phyloP scores from a whole-genome alignment of 1,284 basidiomycete genomes.

The Peniophora sp. region DNA sequence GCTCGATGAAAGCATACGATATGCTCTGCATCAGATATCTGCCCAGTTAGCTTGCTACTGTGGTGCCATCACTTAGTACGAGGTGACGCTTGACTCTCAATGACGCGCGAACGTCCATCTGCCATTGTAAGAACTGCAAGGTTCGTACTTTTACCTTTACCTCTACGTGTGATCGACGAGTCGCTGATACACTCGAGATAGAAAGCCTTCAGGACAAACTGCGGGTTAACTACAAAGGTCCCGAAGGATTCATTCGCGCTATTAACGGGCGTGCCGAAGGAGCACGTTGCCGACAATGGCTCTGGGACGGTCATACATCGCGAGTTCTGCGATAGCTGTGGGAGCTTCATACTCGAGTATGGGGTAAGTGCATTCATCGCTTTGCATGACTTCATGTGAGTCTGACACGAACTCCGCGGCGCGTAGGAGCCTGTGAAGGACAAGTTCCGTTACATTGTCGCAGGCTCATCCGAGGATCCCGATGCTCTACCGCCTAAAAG shows the following conservation, averaged over 20 bases:
- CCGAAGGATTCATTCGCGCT: conserved; percentile 13
- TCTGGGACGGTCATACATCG: conserved; percentile 13
- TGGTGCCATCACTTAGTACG: conserved; percentile 16
- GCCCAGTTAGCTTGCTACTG: conserved; percentile 21
- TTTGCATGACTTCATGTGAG: not conserved
- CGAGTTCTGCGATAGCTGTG: conserved; percentile 18
- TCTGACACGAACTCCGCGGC: not conserved
- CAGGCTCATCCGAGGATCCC: conserved; percentile 15
- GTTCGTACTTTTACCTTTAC: conserved; percentile 6
- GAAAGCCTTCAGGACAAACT: conserved; percentile 18
- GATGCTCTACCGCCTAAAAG: conserved; percentile 18
- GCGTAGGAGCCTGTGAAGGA: conserved; percentile 6
- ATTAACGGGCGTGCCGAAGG: conserved; percentile 11
- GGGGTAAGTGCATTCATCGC: conserved; percentile 8
- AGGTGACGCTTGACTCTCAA: conserved; percentile 14
- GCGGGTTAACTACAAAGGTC: conserved; percentile 16
- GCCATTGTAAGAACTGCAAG: conserved; percentile 22
- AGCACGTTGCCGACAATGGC: conserved; percentile 19
- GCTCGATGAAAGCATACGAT: no score
- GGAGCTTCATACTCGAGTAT: conserved; percentile 15
- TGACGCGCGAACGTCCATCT: conserved; percentile 17
- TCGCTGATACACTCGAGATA: conserved; percentile 2
- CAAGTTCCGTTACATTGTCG: conserved; percentile 12
- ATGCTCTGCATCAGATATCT: no score
- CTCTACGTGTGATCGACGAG: not conserved